A percentile compares a stretch with the other conserved stretches of the same genome.
Conservation (phyloP, 768 basidiomycete species). For the Collybiopsis confluens region DNA sequence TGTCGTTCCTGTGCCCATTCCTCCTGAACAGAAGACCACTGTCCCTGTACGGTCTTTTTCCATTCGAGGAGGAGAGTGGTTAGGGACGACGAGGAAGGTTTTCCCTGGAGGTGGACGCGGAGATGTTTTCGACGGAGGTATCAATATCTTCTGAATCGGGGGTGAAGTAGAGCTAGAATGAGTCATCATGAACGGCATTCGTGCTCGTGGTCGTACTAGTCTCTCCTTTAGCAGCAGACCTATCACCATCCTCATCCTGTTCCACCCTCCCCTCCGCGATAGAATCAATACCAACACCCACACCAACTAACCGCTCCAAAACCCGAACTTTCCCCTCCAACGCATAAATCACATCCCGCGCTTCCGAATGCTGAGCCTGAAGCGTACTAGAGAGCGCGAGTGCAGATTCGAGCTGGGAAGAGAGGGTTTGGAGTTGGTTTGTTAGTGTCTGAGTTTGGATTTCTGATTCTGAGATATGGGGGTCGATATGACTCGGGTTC, state of each 20-base stretch:
- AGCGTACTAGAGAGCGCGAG: conserved; percentile 68
- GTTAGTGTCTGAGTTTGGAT: too few species aligned
- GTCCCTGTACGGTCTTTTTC: conserved; percentile 75
- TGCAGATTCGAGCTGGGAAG: conserved; percentile 72
- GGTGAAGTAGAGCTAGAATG: too few species aligned
- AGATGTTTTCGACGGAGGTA: too few species aligned
- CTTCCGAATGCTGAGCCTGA: conserved; percentile 72
- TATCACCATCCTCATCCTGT: conserved; percentile 33
- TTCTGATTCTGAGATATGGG: too few species aligned
- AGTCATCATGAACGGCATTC: too few species aligned
- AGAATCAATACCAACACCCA: too few species aligned
- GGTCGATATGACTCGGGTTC: too few species aligned
- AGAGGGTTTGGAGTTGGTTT: conserved; percentile 54
- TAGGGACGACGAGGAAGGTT: too few species aligned
- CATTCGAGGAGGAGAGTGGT: conserved; percentile 60
- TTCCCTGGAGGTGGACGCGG: too few species aligned
- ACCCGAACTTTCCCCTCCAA: conserved; percentile 65
- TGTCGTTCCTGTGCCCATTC: conserved; percentile 83
- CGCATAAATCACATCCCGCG: conserved; percentile 67
- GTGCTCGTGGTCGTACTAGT: too few species aligned
- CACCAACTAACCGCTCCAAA: conserved; percentile 68
- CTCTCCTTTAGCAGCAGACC: too few species aligned
- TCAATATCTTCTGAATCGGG: too few species aligned
- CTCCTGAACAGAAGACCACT: conserved; percentile 73
- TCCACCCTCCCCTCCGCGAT: background rate